phyloP scores from a whole-genome alignment of 192 early-diverging fungal genomes.

The Cladochytrium replicatum region DNA sequence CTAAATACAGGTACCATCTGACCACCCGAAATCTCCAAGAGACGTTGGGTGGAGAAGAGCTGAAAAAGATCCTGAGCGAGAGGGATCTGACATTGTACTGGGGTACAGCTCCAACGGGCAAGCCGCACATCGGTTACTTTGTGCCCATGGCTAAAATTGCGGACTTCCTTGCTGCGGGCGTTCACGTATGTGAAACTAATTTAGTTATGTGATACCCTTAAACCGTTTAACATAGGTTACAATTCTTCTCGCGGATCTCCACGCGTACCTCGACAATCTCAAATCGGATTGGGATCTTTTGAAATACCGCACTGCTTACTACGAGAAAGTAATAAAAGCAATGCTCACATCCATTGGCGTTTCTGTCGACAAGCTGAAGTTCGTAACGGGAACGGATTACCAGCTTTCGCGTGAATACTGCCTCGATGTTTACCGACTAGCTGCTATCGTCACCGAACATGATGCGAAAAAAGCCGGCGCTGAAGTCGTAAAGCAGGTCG shows the following conservation, averaged over 20 bases:
- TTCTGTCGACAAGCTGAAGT: conserved; percentile 81
- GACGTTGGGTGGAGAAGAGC: conserved; percentile 76
- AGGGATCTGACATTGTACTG: conserved; percentile 92
- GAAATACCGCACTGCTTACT: conserved; percentile 81
- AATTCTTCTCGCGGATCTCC: conserved; percentile 88
- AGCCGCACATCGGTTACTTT: conserved; percentile 96
- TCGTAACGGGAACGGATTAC: conserved; percentile 83
- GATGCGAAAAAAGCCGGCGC: conserved; percentile 98
- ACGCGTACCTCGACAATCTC: conserved; percentile 97
- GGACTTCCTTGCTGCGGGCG: conserved; percentile 86
- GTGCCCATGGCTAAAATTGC: conserved; percentile 96
- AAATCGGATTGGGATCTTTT: conserved; percentile 93
- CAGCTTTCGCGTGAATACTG: conserved; percentile 81
- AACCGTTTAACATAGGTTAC: conserved; percentile 52
- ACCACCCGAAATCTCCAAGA: conserved; percentile 94
- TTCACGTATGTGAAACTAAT: conserved; percentile 50
- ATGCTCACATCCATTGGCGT: conserved; percentile 90
- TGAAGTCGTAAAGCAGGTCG: conserved; percentile 96
- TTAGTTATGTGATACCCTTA: background rate
- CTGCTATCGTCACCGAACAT: conserved; percentile 78
- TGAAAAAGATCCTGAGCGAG: conserved; percentile 74
- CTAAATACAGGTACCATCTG: conserved; percentile 52
- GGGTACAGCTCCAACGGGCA: conserved; percentile 95
- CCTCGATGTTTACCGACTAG: conserved; percentile 83
- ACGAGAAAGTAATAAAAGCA: conserved; percentile 82